Conservation (phyloP, 169 alveolate genomes). For the Toxoplasma gondii region DNA sequence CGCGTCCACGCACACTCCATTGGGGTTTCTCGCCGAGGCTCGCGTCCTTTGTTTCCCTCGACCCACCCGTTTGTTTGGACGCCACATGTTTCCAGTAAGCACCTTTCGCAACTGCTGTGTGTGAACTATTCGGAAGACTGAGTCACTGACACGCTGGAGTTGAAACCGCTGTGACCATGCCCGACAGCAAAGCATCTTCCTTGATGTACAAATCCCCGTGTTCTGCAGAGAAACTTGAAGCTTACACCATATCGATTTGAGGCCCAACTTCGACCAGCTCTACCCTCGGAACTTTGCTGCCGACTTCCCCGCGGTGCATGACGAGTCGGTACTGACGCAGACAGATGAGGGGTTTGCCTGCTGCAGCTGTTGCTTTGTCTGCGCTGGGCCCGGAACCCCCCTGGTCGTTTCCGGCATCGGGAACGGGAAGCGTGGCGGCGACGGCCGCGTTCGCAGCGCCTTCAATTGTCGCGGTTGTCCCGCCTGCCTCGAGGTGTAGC, state of each 20-base stretch:
- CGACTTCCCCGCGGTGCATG: neutral
- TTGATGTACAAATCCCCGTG: too few species aligned
- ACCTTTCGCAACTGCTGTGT: too few species aligned
- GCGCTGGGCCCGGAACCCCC: neutral
- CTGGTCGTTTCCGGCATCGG: neutral
- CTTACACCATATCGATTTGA: constrained; percentile 50
- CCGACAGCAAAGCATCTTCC: too few species aligned
- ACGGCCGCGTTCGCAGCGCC: constrained; percentile 19
- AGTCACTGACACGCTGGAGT: too few species aligned
- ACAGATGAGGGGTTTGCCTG: constrained; percentile 17
- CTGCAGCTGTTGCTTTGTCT: neutral
- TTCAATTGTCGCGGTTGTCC: neutral
- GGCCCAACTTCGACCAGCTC: constrained; percentile 62
- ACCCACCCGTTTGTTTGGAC: too few species aligned
- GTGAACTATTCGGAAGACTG: too few species aligned
- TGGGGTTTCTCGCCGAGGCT: too few species aligned
- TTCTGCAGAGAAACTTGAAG: too few species aligned
- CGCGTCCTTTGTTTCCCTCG: too few species aligned
- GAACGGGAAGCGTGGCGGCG: constrained; percentile 17
- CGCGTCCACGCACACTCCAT: too few species aligned
- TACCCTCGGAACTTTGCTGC: constrained; percentile 45
- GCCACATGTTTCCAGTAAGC: too few species aligned
- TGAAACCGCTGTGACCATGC: too few species aligned
- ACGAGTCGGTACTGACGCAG: constrained; percentile 50
- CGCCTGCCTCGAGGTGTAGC: constrained; percentile 17